Evolutionary conservation across 208 protist genomes (phyloP).

Genomic region (Trypanosoma cruzi): DNA sequence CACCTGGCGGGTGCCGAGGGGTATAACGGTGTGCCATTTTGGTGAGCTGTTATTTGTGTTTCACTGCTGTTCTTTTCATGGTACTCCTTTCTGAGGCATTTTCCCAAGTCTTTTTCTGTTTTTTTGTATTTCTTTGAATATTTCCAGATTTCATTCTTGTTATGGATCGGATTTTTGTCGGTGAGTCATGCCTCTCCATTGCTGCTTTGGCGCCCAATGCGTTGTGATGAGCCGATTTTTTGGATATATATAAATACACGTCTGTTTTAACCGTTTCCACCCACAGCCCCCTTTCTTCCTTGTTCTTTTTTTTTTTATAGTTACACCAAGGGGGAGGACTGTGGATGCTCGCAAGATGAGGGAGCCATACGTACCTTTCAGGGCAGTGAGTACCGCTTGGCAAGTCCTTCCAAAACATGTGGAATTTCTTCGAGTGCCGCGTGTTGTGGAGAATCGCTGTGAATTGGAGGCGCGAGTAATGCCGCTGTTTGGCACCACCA

Average conservation of each 20-base stretch:
- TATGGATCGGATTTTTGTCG: neutral
- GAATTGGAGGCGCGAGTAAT: neutral
- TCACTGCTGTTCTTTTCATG: neutral
- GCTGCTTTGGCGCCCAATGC: neutral
- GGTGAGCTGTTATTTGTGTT: conserved; percentile 12
- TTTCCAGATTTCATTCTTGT: neutral
- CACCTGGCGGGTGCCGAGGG: conserved; percentile 29
- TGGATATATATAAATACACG: neutral
- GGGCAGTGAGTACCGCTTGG: neutral
- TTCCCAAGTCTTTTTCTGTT: neutral
- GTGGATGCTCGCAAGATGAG: conserved; percentile 13
- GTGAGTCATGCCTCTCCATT: neutral
- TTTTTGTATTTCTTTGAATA: neutral
- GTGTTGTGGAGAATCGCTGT: neutral
- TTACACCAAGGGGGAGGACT: neutral
- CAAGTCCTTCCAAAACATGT: neutral
- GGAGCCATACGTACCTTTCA: neutral
- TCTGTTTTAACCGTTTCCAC: neutral
- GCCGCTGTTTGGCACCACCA: neutral
- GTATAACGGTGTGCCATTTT: conserved; percentile 26
- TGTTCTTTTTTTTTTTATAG: neutral
- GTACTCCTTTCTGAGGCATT: neutral
- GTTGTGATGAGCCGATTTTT: neutral
- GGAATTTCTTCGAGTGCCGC: neutral
- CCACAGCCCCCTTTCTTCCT: neutral